Percentiles rank a stretch among this genome's conserved stretches.
Conservation (phyloP, 202 grass and related monocot genomes). For the Eragrostis tef region DNA sequence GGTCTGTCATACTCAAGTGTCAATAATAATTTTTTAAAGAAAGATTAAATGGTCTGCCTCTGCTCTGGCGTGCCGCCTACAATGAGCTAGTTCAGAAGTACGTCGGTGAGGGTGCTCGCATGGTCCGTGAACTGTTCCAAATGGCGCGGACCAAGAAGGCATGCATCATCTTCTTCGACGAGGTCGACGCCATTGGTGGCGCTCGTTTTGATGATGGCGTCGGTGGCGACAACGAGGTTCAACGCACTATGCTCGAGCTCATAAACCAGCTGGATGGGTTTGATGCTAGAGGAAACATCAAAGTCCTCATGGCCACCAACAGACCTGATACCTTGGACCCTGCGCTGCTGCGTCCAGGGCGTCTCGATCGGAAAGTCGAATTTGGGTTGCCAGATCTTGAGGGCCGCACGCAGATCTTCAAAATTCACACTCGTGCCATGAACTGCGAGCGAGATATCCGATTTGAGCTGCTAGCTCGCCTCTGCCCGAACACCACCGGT, state of each 20-base stretch:
- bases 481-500: constrained; percentile 97
- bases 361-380: constrained; percentile 85
- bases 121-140: constrained; percentile 95
- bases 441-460: constrained; percentile 86
- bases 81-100: constrained; percentile 93
- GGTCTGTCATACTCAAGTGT: no score
- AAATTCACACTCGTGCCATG: constrained; percentile 92
- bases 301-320: constrained; percentile 98
- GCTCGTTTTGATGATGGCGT: constrained; percentile 96
- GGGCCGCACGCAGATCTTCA: constrained; percentile 90
- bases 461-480: constrained; percentile 84
- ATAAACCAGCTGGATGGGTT: constrained; percentile 97
- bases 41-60: no score
- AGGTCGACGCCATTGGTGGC: constrained; percentile 96
- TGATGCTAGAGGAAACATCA: constrained; percentile 94
- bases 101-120: constrained; percentile 84
- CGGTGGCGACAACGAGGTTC: constrained; percentile 93
- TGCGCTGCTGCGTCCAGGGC: constrained; percentile 77
- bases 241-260: constrained; percentile 96
- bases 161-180: constrained; percentile 96
- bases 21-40: no score
- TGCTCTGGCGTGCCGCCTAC: no score
- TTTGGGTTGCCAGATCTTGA: constrained; percentile 89
- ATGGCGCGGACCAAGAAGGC: constrained; percentile 97
- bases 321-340: constrained; percentile 92